Evolutionary conservation across 169 alveolate genomes (phyloP).

Genomic region (Plasmodium billcollinsi): DNA sequence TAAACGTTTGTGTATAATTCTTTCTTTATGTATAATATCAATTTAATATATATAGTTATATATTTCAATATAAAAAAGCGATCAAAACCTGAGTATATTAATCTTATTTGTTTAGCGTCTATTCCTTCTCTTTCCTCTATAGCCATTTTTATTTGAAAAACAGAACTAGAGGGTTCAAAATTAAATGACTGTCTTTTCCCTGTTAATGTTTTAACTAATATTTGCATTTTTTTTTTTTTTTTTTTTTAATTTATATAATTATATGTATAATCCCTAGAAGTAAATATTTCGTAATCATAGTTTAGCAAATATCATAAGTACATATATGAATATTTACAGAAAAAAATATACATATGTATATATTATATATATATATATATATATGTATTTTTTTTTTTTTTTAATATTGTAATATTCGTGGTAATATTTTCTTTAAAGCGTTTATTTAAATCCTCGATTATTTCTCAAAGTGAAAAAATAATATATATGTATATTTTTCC

Average conservation of each 20-base stretch:
- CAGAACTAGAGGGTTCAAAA: constrained; percentile 96
- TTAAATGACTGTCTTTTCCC: constrained; percentile 94
- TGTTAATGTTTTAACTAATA: constrained; percentile 93
- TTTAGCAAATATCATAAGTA: too few species aligned
- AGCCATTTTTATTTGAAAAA: constrained; percentile 94
- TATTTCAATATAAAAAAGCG: not conserved
- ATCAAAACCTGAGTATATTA: constrained; percentile 88
- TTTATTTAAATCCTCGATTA: too few species aligned
- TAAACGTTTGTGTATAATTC: not conserved
- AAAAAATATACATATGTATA: too few species aligned
- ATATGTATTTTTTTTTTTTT: too few species aligned
- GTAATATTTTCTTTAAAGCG: too few species aligned
- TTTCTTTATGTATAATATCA: not conserved
- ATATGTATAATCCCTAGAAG: constrained; percentile 7
- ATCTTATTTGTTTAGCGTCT: constrained; percentile 92
- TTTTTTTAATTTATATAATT: not conserved
- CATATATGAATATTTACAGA: too few species aligned
- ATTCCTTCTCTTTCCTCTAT: constrained; percentile 94
- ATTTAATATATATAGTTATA: not conserved
- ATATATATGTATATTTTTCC: too few species aligned
- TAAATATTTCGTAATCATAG: constrained; percentile 53
- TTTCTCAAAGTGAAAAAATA: too few species aligned
- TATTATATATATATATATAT: too few species aligned
- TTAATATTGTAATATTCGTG: too few species aligned
- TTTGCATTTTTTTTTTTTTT: constrained; percentile 87